Conservation (phyloP, 192 early-diverging fungal species). For the Gigaspora rosea region DNA sequence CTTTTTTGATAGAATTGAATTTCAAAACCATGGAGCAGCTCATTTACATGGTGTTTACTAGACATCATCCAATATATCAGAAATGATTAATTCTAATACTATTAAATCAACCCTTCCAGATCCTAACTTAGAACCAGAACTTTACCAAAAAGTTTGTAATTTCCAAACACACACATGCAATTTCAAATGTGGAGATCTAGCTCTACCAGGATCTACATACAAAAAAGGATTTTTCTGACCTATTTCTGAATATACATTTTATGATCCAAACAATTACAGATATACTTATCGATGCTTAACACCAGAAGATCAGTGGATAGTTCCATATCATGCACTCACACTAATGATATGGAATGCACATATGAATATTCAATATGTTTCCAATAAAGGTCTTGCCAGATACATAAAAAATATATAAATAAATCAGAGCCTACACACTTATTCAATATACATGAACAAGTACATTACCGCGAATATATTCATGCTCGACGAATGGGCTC, state of each 20-base stretch:
- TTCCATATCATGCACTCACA: not conserved
- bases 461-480: too few relatives aligned
- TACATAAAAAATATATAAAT: not conserved
- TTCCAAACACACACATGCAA: too few relatives aligned
- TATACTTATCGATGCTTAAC: too few relatives aligned
- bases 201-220: too few relatives aligned
- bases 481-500: too few relatives aligned
- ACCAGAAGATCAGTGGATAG: not conserved
- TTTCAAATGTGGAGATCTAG: too few relatives aligned
- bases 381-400: not conserved
- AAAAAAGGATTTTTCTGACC: too few relatives aligned
- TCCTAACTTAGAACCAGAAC: not conserved
- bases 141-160: too few relatives aligned
- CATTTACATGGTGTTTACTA: too few relatives aligned
- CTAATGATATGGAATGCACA: constrained; percentile 6
- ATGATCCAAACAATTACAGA: too few relatives aligned
- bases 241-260: too few relatives aligned
- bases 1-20: constrained; percentile 11
- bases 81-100: not conserved
- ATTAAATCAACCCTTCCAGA: not conserved
- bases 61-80: not conserved
- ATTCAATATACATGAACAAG: not conserved
- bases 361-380: not conserved
- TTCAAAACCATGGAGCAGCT: too few relatives aligned
- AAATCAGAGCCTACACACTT: constrained; percentile 17